phyloP scores from a whole-genome alignment of 129 eudicot genomes.

The Lonicera japonica region DNA sequence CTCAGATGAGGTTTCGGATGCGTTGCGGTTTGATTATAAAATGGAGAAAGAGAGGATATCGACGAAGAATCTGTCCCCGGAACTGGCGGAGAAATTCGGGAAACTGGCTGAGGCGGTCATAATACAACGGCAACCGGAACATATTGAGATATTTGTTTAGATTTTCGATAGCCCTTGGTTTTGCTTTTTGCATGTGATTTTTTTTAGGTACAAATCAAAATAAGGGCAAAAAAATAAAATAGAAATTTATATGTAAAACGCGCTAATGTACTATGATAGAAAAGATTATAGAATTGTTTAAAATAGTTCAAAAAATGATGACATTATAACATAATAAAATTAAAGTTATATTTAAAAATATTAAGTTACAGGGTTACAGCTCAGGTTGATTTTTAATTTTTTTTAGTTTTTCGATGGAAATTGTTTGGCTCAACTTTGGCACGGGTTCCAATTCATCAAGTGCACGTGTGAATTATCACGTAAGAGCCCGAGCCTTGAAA shows the following conservation, averaged over 20 bases:
- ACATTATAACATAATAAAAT: too few relatives aligned
- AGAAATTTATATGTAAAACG: neutral
- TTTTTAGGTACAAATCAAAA: neutral
- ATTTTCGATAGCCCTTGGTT: neutral
- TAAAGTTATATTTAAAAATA: neutral
- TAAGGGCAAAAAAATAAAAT: too few relatives aligned
- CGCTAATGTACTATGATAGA: neutral
- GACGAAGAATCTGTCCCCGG: slow-evolving; percentile 71
- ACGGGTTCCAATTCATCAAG: slow-evolving; percentile 18
- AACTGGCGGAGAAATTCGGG: slow-evolving; percentile 63
- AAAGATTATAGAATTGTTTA: neutral
- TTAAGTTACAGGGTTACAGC: neutral
- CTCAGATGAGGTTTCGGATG: slow-evolving; percentile 93
- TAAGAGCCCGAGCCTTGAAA: too few relatives aligned
- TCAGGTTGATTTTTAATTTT: slow-evolving; percentile 7
- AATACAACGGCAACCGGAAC: slow-evolving; percentile 23
- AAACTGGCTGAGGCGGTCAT: slow-evolving; percentile 61
- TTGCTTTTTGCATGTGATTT: slow-evolving; percentile 5
- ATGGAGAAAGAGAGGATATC: slow-evolving; percentile 47
- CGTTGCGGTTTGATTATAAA: slow-evolving; percentile 72
- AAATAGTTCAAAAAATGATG: too few relatives aligned
- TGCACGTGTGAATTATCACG: slow-evolving; percentile 43
- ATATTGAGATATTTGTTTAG: slow-evolving; percentile 33
- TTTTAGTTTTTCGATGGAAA: neutral
- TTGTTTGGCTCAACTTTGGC: slow-evolving; percentile 13